Percentiles rank a stretch among this genome's conserved stretches.
Conservation (phyloP, 345 rosid genomes). For the Arabidopsis thaliana region DNA sequence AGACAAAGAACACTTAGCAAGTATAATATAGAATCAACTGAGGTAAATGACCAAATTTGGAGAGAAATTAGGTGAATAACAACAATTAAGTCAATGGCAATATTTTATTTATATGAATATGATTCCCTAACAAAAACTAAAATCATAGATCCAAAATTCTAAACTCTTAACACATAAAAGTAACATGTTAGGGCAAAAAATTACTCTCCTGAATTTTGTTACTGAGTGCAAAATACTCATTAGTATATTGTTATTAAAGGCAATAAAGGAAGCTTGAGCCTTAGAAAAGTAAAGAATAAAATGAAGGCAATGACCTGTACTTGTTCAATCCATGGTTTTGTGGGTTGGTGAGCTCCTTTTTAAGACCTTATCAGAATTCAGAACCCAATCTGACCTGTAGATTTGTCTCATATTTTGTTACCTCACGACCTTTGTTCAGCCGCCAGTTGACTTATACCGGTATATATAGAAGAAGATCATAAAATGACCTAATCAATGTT, state of each 20-base stretch:
- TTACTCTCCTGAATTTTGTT: not conserved
- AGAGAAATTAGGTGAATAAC: not conserved
- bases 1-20: constrained; percentile 15
- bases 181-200: no score
- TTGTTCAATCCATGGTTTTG: constrained; percentile 31
- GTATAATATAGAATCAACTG: not conserved
- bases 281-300: constrained; percentile 35
- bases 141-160: no score
- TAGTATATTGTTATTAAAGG: not conserved
- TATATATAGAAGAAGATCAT: not conserved
- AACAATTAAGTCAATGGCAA: not conserved
- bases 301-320: constrained; percentile 41
- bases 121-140: no score
- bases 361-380: constrained; percentile 38
- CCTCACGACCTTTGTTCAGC: constrained; percentile 23
- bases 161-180: no score
- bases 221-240: not conserved
- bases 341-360: constrained; percentile 43
- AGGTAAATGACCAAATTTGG: not conserved
- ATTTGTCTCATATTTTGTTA: constrained; percentile 11
- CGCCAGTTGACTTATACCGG: constrained; percentile 25
- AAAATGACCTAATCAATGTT: constrained; percentile 29
- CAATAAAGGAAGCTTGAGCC: constrained; percentile 23
- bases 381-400: constrained; percentile 42
- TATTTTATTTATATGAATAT: not conserved